phyloP scores from a whole-genome alignment of 441 rosid species.

The Pelargonium cotyledonis region DNA sequence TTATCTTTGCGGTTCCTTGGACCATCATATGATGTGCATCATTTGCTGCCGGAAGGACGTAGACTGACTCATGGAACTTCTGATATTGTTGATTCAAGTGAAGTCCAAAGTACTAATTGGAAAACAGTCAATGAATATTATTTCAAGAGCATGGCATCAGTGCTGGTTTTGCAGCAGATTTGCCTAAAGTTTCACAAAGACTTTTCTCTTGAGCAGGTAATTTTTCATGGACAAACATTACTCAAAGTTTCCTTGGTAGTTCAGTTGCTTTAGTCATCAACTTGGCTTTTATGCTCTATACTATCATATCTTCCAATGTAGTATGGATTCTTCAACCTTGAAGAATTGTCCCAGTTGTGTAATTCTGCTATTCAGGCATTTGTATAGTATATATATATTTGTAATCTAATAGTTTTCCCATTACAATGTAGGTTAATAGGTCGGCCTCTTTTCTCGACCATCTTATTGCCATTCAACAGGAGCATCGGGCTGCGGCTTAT shows the following conservation, averaged over 20 bases:
- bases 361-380: neutral
- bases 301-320: neutral
- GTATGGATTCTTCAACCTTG: neutral
- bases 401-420: conserved; percentile 13
- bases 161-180: conserved; percentile 59
- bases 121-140: conserved; percentile 58
- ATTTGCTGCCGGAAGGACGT: conserved; percentile 47
- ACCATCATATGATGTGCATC: conserved; percentile 63
- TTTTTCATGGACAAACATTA: neutral
- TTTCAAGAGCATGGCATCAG: conserved; percentile 78
- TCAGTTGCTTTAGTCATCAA: neutral
- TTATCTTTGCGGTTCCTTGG: conserved; percentile 57
- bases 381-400: neutral
- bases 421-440: conserved; percentile 52
- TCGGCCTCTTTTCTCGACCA: conserved; percentile 77
- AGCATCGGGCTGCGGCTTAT: conserved; percentile 64
- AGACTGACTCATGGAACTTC: conserved; percentile 32
- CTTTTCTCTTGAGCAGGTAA: conserved; percentile 79
- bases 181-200: conserved; percentile 66
- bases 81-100: conserved; percentile 23
- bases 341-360: neutral
- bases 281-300: neutral
- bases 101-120: conserved; percentile 47
- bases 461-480: conserved; percentile 70
- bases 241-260: neutral